phyloP scores from a whole-genome alignment of 345 rosid species.

The Fremontodendron californicum region DNA sequence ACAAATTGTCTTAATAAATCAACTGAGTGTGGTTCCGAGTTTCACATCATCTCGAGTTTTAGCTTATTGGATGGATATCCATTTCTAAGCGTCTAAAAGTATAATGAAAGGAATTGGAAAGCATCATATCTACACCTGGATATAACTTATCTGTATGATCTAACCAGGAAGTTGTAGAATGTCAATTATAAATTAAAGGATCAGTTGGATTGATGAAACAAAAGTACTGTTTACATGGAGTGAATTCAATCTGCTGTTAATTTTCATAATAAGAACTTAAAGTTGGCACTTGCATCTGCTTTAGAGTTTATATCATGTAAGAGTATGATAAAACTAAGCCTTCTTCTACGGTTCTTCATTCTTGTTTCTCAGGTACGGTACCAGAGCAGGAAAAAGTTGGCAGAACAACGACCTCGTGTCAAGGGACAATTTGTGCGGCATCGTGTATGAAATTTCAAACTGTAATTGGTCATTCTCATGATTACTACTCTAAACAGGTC shows the following conservation, averaged over 20 bases:
- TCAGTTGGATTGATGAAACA: neutral
- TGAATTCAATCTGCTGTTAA: neutral
- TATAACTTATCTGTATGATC: neutral
- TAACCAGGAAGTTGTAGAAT: neutral
- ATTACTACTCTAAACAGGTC: neutral
- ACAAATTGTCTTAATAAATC: neutral
- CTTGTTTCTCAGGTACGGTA: constrained; percentile 23
- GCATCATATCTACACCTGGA: neutral
- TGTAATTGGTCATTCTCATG: neutral
- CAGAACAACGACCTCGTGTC: constrained; percentile 32
- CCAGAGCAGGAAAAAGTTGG: constrained; percentile 31
- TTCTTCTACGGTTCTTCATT: neutral
- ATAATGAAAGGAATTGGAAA: neutral
- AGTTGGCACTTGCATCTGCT: neutral
- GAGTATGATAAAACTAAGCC: neutral
- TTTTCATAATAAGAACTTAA: neutral
- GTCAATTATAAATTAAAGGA: neutral
- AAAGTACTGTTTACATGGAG: neutral
- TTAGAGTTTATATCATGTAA: neutral
- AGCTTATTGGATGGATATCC: neutral
- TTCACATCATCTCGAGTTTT: neutral
- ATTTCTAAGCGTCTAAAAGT: neutral
- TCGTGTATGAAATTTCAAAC: constrained; percentile 16
- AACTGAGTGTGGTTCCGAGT: neutral
- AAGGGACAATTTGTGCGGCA: constrained; percentile 33